Evolutionary conservation across 768 basidiomycete species (phyloP), one percentile per base, ranked within the genome.

Genomic region (Amanita brunnescens): DNA sequence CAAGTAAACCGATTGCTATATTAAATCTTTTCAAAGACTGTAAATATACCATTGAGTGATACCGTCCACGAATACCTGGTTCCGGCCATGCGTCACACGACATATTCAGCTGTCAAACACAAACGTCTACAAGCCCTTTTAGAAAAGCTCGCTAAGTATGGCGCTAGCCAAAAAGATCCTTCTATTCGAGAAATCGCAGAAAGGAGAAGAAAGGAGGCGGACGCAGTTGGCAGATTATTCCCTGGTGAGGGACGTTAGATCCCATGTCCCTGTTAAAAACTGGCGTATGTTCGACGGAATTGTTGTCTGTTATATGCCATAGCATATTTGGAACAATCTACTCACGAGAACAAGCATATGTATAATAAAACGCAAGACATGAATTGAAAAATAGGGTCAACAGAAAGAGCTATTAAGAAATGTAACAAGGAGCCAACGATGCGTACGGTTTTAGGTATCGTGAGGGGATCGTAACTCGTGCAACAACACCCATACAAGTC

Each of bases 21-120:
- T 20, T 47, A 23, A 52, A 52, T 41, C 47, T 23, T 29, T 23
- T 26, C 24, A 43, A 40, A 88, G 87, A 87, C 82, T 54, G 74
- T 78, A 33, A 80, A 86, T 37, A 81, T 96, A 49, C 79, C 85
- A 12, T 69, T 91, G 52, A 70, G 78, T 30, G 80, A 91, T 59
- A 75, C 78, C 1, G 82, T 95, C 16, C 81, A 84, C 53, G 84
- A 90, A 58, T 97, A 83, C 67, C 74, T 95, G 24, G 77, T 86
- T 18, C 81, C 90, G 1, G 73, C 75, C 21, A 70, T 77, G 54
- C 82, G 89, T 47, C 85, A 83, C 56, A 71, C 79, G 24, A 80
- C 80, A 3, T 91, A 86, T 59, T 63, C 70, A 20, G 67, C 67
- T 45, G 79, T 92, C 43, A 84, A 82, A 59, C 80, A 83, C 12